These are phyloP conservation scores for Solanum bulbocastanum DNA, from an alignment of 257 asterid genomes.

Conservation along the genomic window DNA sequence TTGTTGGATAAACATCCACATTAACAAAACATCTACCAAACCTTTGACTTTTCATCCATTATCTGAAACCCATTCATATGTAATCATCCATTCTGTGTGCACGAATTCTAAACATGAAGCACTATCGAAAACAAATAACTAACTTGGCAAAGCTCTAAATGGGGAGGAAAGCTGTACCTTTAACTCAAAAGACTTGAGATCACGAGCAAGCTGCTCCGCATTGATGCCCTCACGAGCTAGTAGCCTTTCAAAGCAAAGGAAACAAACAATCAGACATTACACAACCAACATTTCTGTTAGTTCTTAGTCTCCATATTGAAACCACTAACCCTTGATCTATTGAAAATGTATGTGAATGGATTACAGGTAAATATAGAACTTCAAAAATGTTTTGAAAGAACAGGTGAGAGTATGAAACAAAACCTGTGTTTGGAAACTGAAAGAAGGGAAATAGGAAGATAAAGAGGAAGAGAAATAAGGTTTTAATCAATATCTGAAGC, in stretches of 20 bases:
- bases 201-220: slow-evolving; percentile 97
- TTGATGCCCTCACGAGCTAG: slow-evolving; percentile 95
- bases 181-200: slow-evolving; percentile 91
- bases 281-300: neutral
- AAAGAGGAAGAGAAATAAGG: neutral
- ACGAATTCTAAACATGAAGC: neutral
- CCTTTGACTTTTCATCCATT: neutral
- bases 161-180: slow-evolving; percentile 35
- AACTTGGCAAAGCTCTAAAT: neutral
- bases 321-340: neutral
- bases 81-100: neutral
- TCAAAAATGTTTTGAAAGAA: neutral
- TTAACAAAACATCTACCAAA: neutral
- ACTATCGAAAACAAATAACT: neutral
- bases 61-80: neutral
- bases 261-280: neutral
- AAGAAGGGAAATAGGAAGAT: neutral
- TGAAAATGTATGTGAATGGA: neutral
- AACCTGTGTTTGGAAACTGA: neutral
- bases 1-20: neutral
- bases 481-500: neutral
- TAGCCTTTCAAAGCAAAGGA: slow-evolving; percentile 29
- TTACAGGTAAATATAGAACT: neutral
- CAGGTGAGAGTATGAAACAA: neutral
- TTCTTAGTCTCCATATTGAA: neutral